phyloP scores from a whole-genome alignment of 176 grass and related monocot species.

The Bonia amplexicaulis region DNA sequence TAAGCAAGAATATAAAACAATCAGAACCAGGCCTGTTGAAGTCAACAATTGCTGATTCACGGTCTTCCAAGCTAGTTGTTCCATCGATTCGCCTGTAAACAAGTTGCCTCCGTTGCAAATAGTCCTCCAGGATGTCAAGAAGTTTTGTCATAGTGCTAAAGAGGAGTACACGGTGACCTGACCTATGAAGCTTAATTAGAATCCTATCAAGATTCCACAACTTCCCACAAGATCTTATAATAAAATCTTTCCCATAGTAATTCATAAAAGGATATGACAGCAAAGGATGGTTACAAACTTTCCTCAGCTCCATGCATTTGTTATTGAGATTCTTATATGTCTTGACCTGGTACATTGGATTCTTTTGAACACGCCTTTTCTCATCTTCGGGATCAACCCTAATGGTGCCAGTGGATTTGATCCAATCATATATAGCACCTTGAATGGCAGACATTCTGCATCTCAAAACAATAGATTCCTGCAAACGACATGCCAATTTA shows the following conservation, averaged over 20 bases:
- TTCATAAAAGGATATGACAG: slow-evolving; percentile 80
- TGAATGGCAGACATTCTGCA: slow-evolving; percentile 98
- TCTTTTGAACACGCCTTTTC: slow-evolving; percentile 58
- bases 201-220: slow-evolving; percentile 99
- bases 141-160: slow-evolving; percentile 99
- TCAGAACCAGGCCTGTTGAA: slow-evolving; percentile 91
- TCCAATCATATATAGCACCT: slow-evolving; percentile 95
- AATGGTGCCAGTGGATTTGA: slow-evolving; percentile 99
- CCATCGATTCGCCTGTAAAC: slow-evolving; percentile 95
- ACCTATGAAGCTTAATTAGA: slow-evolving; percentile 85
- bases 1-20: slow-evolving; percentile 99
- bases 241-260: slow-evolving; percentile 72
- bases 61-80: slow-evolving; percentile 92
- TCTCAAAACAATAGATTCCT: slow-evolving; percentile 90
- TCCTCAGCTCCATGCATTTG: slow-evolving; percentile 99
- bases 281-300: slow-evolving; percentile 97
- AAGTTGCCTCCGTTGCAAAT: slow-evolving; percentile 84
- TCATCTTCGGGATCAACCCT: slow-evolving; percentile 99
- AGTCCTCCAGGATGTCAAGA: slow-evolving; percentile 97
- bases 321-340: slow-evolving; percentile 92
- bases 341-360: slow-evolving; percentile 86
- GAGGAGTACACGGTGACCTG: slow-evolving; percentile 91
- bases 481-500: slow-evolving; percentile 29
- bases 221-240: slow-evolving; percentile 95
- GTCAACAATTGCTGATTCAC: slow-evolving; percentile 90